A percentile compares a stretch with the other conserved stretches of the same genome.
phyloP scores from a whole-genome alignment of 2,329 filamentous ascomycete genomes.

The Curvularia lunata region DNA sequence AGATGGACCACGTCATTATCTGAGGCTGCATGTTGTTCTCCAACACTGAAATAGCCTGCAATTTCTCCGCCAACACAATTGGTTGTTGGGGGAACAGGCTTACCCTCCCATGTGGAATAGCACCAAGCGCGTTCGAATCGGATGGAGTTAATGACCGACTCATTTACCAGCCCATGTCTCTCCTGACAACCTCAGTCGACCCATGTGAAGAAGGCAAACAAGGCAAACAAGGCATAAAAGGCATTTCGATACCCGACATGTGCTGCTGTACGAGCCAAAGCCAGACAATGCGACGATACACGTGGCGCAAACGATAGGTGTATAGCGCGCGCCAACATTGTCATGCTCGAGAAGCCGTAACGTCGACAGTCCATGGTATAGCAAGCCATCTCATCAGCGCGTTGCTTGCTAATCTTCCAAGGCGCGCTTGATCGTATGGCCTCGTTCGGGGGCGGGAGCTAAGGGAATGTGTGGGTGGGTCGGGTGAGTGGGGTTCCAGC shows the following conservation, averaged over 20 bases:
- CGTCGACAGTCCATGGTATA: not conserved
- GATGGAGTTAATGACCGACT: not conserved
- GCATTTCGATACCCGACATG: not conserved
- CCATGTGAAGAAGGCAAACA: not conserved
- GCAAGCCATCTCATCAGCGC: not conserved
- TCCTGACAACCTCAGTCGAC: not conserved
- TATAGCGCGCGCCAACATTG: not conserved
- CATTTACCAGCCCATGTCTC: not conserved
- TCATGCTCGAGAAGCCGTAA: not conserved
- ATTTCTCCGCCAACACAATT: too few species aligned
- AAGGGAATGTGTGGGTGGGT: not conserved
- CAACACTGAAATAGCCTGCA: not conserved
- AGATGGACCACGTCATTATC: not conserved
- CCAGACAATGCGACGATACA: not conserved
- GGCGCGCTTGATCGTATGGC: not conserved
- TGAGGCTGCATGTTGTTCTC: not conserved
- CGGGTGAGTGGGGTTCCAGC: conserved; percentile 2
- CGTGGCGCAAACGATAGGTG: not conserved
- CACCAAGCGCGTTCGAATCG: not conserved
- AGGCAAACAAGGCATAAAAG: not conserved
- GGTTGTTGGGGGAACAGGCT: not conserved
- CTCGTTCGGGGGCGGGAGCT: not conserved
- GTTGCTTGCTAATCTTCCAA: not conserved
- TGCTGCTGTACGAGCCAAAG: not conserved
- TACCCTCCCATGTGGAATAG: not conserved